Conservation (phyloP, 352 stramenopile species). For the Pythium dissotocum region DNA sequence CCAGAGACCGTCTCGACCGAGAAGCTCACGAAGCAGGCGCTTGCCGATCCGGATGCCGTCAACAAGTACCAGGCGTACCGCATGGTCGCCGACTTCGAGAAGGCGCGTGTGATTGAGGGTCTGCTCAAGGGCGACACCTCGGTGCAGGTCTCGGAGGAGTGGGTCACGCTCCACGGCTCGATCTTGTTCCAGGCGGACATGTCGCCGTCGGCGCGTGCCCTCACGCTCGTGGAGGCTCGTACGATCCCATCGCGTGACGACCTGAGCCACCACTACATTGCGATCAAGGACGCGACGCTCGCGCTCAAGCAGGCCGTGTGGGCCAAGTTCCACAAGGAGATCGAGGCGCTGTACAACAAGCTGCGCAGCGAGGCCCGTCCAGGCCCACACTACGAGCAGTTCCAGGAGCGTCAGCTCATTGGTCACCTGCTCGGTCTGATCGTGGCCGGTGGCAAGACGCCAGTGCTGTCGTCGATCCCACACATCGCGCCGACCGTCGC, state of each 20-base stretch:
- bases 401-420: conserved; percentile 71
- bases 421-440: conserved; percentile 67
- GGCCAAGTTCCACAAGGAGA: conserved; percentile 59
- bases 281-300: conserved; percentile 62
- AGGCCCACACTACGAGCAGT: conserved; percentile 68
- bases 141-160: conserved; percentile 57
- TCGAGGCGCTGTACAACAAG: conserved; percentile 62
- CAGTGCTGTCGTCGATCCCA: conserved; percentile 46
- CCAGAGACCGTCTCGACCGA: conserved; percentile 48
- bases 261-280: conserved; percentile 67
- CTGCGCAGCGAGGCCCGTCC: conserved; percentile 41
- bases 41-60: conserved; percentile 67
- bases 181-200: conserved; percentile 75
- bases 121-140: conserved; percentile 47
- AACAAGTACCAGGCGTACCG: conserved; percentile 83
- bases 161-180: conserved; percentile 59
- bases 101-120: conserved; percentile 69
- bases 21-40: conserved; percentile 61
- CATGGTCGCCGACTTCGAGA: conserved; percentile 62
- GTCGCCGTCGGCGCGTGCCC: conserved; percentile 55
- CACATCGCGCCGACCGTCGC: conserved; percentile 45
- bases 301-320: conserved; percentile 71
- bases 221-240: conserved; percentile 59
- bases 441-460: conserved; percentile 48
- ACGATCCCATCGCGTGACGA: conserved; percentile 65